Percentiles rank a stretch among this genome's conserved stretches.
phyloP scores from a whole-genome alignment of 2,329 filamentous ascomycete species.

The Ceratocystis colombiana region DNA sequence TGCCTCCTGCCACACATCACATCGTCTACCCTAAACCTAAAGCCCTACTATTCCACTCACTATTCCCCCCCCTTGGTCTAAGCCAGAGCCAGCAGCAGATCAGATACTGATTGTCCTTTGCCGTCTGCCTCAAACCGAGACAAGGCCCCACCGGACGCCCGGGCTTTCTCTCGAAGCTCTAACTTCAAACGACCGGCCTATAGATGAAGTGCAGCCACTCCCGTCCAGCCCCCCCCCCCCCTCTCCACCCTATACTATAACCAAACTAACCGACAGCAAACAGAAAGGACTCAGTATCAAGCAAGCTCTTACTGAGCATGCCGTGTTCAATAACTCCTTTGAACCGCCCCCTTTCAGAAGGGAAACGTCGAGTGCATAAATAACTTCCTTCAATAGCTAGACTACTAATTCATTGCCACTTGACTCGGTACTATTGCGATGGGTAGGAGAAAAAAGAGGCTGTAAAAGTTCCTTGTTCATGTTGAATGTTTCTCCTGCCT shows the following conservation, averaged over 20 bases:
- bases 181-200: neutral
- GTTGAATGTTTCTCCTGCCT: constrained; percentile 10
- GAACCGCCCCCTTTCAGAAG: neutral
- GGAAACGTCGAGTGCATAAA: neutral
- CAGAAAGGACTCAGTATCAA: neutral
- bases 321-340: constrained; percentile 2
- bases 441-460: neutral
- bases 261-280: too few relatives aligned
- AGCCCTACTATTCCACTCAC: neutral
- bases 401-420: constrained; percentile 6
- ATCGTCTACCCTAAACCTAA: neutral
- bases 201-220: neutral
- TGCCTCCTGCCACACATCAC: neutral
- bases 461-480: neutral
- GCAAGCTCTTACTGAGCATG: neutral
- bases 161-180: constrained; percentile 3
- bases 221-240: neutral
- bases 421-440: constrained; percentile 3
- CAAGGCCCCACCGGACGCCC: constrained; percentile 11
- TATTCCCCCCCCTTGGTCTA: neutral
- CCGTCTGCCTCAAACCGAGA: constrained; percentile 12
- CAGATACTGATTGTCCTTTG: neutral
- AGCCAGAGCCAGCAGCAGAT: neutral
- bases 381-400: neutral
- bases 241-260: neutral